Evolutionary conservation across 2,329 filamentous ascomycete genomes (phyloP).

Genomic region (Aspergillus sp.): DNA sequence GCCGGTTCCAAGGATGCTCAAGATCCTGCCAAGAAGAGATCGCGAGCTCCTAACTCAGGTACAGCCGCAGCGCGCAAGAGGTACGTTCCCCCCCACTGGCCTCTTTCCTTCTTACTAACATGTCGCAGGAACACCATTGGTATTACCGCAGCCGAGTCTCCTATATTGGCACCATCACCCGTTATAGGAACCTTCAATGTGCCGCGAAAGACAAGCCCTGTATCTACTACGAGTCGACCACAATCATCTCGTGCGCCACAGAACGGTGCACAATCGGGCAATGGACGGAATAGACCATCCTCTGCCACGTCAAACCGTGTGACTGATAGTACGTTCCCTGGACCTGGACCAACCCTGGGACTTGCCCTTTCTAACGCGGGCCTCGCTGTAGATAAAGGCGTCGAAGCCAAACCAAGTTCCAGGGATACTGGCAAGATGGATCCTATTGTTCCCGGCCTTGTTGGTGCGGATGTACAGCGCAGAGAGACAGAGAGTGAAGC

Average conservation of each 20-base stretch:
- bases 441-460: slow-evolving; percentile 25
- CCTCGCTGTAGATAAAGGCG: slow-evolving; percentile 23
- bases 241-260: slow-evolving; percentile 66
- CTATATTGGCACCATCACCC: slow-evolving; percentile 68
- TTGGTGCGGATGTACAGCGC: slow-evolving; percentile 22
- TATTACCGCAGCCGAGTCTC: slow-evolving; percentile 53
- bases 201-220: slow-evolving; percentile 59
- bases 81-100: slow-evolving; percentile 42
- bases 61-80: slow-evolving; percentile 61
- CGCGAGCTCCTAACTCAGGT: slow-evolving; percentile 64
- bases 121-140: slow-evolving; percentile 40
- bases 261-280: slow-evolving; percentile 60
- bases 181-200: slow-evolving; percentile 57
- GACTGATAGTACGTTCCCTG: slow-evolving; percentile 42
- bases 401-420: slow-evolving; percentile 49
- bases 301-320: slow-evolving; percentile 56
- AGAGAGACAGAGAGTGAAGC: slow-evolving; percentile 23
- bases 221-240: slow-evolving; percentile 54
- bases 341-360: slow-evolving; percentile 23
- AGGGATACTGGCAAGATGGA: slow-evolving; percentile 40
- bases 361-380: slow-evolving; percentile 17
- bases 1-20: slow-evolving; percentile 50
- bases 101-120: background rate
- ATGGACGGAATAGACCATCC: slow-evolving; percentile 51
- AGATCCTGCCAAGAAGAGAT: slow-evolving; percentile 63